Conservation (phyloP, 129 eudicot species). For the Flaveria sonorensis region DNA sequence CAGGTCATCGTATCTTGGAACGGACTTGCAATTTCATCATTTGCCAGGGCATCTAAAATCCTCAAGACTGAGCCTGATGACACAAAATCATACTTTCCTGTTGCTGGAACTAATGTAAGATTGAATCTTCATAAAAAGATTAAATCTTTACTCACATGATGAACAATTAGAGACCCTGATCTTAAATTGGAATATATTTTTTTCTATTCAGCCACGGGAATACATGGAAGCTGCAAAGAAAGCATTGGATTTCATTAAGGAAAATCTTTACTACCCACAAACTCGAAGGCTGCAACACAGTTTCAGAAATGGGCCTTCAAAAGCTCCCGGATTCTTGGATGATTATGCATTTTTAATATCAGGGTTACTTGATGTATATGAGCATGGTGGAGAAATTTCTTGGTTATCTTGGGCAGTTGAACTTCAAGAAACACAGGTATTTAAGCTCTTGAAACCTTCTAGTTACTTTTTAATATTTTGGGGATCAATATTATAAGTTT, state of each 20-base stretch:
- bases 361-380: conserved; percentile 78
- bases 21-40: conserved; percentile 81
- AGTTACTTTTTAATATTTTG: neutral
- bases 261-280: conserved; percentile 56
- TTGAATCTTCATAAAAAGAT: neutral
- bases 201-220: conserved; percentile 55
- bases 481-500: neutral
- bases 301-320: conserved; percentile 84
- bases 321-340: conserved; percentile 94
- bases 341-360: conserved; percentile 88
- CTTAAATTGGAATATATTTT: neutral
- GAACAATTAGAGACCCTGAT: neutral
- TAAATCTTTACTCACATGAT: neutral
- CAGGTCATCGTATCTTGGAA: conserved; percentile 96
- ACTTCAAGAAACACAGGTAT: conserved; percentile 87
- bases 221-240: conserved; percentile 84
- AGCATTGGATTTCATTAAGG: conserved; percentile 70
- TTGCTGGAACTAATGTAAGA: conserved; percentile 63
- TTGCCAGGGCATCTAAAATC: conserved; percentile 89
- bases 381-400: conserved; percentile 64
- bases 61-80: conserved; percentile 66
- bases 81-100: conserved; percentile 63
- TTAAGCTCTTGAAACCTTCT: neutral
- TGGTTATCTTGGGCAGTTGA: conserved; percentile 90
- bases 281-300: conserved; percentile 73